Evolutionary conservation across 129 eudicot species (phyloP).

Genomic region (sunflower (Helianthus annuus)): DNA sequence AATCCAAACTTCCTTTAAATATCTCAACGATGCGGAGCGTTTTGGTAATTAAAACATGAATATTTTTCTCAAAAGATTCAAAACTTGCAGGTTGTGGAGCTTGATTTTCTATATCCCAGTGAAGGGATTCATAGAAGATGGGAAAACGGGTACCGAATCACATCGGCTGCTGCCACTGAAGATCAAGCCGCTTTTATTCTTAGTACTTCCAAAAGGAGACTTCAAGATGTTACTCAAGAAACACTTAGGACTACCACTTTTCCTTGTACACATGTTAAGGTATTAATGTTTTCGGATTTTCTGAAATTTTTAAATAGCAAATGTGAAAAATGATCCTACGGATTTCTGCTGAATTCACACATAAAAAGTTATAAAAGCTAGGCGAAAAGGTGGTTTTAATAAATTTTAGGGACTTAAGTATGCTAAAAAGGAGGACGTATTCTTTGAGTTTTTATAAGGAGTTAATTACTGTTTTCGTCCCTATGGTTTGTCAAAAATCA

Average conservation of each 20-base stretch:
- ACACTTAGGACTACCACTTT: constrained; percentile 74
- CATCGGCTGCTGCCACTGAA: constrained; percentile 68
- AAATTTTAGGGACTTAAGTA: too few species aligned
- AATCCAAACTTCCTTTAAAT: background rate
- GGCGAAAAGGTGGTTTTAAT: too few species aligned
- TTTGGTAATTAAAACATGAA: background rate
- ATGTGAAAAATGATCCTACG: too few species aligned
- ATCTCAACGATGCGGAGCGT: background rate
- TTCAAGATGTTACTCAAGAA: constrained; percentile 74
- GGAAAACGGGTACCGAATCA: constrained; percentile 75
- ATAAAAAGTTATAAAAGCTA: too few species aligned
- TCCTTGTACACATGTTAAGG: constrained; percentile 80
- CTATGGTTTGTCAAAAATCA: too few species aligned
- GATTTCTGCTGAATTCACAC: too few species aligned
- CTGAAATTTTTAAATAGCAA: too few species aligned
- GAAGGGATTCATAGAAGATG: constrained; percentile 81
- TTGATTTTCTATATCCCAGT: constrained; percentile 81
- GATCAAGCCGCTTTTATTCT: constrained; percentile 79
- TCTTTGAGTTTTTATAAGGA: too few species aligned
- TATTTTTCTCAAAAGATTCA: background rate
- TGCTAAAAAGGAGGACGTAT: too few species aligned
- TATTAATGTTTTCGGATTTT: background rate
- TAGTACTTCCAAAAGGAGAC: constrained; percentile 54
- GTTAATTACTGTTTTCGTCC: too few species aligned
- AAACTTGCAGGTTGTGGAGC: constrained; percentile 58